Conservation (phyloP, 2,329 filamentous ascomycete species). For the Knufia petricola region DNA sequence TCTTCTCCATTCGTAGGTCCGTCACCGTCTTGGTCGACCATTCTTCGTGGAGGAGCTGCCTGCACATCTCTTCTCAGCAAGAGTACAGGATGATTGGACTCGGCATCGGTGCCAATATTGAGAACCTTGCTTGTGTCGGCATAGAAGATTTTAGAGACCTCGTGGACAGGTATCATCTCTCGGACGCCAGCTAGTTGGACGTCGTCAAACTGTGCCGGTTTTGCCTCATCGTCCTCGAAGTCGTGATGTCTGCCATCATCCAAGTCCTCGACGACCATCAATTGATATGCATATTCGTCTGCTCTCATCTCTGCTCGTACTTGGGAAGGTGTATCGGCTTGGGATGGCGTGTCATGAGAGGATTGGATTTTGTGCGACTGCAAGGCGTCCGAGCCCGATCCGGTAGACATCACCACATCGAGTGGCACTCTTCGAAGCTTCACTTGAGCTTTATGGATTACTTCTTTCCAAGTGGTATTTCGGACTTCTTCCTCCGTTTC, state of each 20-base stretch:
- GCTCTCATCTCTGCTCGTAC: slow-evolving; percentile 35
- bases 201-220: slow-evolving; percentile 51
- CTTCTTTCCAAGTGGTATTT: slow-evolving; percentile 84
- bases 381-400: slow-evolving; percentile 27
- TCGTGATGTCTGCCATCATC: slow-evolving; percentile 61
- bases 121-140: slow-evolving; percentile 82
- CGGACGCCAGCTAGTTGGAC: slow-evolving; percentile 54
- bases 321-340: slow-evolving; percentile 16
- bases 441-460: slow-evolving; percentile 83
- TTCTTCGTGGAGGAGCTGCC: slow-evolving; percentile 51
- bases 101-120: slow-evolving; percentile 63
- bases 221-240: slow-evolving; percentile 50
- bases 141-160: slow-evolving; percentile 86
- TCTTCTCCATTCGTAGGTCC: not conserved
- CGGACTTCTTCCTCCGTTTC: slow-evolving; percentile 49
- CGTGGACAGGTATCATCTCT: slow-evolving; percentile 58
- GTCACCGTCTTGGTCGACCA: slow-evolving; percentile 40
- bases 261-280: slow-evolving; percentile 74
- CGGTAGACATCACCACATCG: slow-evolving; percentile 33
- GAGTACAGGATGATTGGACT: slow-evolving; percentile 63
- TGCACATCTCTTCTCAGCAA: slow-evolving; percentile 62
- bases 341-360: not conserved
- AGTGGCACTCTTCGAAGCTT: slow-evolving; percentile 65
- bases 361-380: slow-evolving; percentile 24
- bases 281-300: slow-evolving; percentile 67